phyloP scores from a whole-genome alignment of 768 basidiomycete species.

The Boletus sp. region DNA sequence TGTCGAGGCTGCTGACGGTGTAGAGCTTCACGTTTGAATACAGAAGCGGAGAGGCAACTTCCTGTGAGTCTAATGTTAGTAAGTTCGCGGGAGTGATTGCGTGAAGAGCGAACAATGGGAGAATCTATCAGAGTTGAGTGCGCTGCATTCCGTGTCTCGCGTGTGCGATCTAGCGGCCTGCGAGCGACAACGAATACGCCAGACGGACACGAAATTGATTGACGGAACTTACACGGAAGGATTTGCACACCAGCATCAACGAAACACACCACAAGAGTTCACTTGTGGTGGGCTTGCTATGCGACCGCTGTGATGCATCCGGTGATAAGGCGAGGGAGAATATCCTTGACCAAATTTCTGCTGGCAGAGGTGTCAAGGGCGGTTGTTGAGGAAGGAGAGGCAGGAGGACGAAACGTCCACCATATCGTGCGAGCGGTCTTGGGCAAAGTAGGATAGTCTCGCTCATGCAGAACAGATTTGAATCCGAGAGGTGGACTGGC shows the following conservation, averaged over 20 bases:
- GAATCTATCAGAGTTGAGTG: background rate
- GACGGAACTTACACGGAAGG: slow-evolving; percentile 36
- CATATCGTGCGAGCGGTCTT: slow-evolving; percentile 58
- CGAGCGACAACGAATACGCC: background rate
- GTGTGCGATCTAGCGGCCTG: background rate
- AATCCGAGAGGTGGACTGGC: background rate
- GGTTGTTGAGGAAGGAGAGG: slow-evolving; percentile 62
- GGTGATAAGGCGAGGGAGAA: slow-evolving; percentile 38
- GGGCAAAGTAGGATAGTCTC: slow-evolving; percentile 57
- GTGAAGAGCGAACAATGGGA: slow-evolving; percentile 1
- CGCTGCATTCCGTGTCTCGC: background rate
- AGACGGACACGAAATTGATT: background rate
- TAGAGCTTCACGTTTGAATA: slow-evolving; percentile 54
- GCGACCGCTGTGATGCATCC: slow-evolving; percentile 6
- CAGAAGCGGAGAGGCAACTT: slow-evolving; percentile 62
- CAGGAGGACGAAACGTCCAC: slow-evolving; percentile 62
- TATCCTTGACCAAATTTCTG: slow-evolving; percentile 70
- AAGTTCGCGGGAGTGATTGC: background rate
- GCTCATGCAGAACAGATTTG: slow-evolving; percentile 27
- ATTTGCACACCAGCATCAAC: slow-evolving; percentile 40
- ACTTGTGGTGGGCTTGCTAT: slow-evolving; percentile 3
- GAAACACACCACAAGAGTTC: slow-evolving; percentile 22
- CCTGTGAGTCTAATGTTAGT: slow-evolving; percentile 40
- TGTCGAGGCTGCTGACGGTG: slow-evolving; percentile 45
- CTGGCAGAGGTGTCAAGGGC: slow-evolving; percentile 55